A percentile compares a stretch with the other conserved stretches of the same genome.
Evolutionary conservation across 768 basidiomycete species (phyloP).

Genomic region (Trametes maxima): DNA sequence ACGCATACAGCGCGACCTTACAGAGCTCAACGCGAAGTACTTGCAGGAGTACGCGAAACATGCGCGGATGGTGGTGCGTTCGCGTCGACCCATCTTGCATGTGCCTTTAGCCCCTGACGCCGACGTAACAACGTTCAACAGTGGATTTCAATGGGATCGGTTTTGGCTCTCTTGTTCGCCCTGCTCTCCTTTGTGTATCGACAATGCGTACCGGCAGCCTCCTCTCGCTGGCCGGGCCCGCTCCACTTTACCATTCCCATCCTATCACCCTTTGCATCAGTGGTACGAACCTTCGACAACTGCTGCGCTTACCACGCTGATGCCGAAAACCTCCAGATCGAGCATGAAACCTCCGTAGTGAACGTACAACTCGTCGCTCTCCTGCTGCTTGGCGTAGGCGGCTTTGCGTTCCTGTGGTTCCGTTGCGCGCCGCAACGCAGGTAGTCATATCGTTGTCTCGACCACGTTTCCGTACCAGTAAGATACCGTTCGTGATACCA

Average conservation of each 20-base stretch:
- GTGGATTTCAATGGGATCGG: background rate
- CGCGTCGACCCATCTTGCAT: background rate
- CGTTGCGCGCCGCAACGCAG: background rate
- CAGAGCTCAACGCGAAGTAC: slow-evolving; percentile 41
- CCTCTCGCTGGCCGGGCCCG: slow-evolving; percentile 31
- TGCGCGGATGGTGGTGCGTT: slow-evolving; percentile 54
- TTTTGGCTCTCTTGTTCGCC: background rate
- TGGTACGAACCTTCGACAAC: slow-evolving; percentile 45
- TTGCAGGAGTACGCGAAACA: slow-evolving; percentile 51
- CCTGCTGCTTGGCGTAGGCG: background rate
- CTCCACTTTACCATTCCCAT: slow-evolving; percentile 79
- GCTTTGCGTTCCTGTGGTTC: slow-evolving; percentile 11
- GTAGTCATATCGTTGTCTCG: background rate
- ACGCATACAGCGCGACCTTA: slow-evolving; percentile 45
- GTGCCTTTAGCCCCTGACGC: background rate
- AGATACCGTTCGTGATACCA: background rate
- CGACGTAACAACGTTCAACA: slow-evolving; percentile 1
- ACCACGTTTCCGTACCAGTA: too few species aligned
- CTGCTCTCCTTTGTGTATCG: background rate
- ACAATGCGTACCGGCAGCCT: background rate
- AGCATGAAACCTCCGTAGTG: slow-evolving; percentile 68
- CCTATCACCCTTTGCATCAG: slow-evolving; percentile 76
- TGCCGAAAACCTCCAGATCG: slow-evolving; percentile 54
- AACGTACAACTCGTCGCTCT: slow-evolving; percentile 33
- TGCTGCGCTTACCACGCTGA: background rate